Evolutionary conservation across 192 early-diverging fungal species (phyloP).

Genomic region (Cladochytrium replicatum): DNA sequence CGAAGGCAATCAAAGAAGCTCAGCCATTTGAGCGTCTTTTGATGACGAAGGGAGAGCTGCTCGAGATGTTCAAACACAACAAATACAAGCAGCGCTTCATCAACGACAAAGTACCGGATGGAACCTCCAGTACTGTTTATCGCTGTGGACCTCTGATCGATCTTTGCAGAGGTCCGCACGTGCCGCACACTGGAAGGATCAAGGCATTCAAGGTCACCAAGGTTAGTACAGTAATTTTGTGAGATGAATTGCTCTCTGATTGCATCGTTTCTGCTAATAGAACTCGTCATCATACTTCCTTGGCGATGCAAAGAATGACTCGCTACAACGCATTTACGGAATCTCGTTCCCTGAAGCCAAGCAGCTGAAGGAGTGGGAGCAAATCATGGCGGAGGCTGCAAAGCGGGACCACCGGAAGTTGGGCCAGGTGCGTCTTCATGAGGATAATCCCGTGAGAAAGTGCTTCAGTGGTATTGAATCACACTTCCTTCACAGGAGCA

Average conservation of each 20-base stretch:
- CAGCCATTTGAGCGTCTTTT: constrained; percentile 87
- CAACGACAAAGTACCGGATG: constrained; percentile 81
- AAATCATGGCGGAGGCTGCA: constrained; percentile 91
- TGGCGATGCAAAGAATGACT: constrained; percentile 94
- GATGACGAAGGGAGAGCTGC: constrained; percentile 75
- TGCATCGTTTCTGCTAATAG: constrained; percentile 20
- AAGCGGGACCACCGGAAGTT: constrained; percentile 97
- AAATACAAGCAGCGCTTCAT: constrained; percentile 96
- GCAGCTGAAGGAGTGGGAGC: constrained; percentile 90
- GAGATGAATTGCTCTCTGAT: neutral
- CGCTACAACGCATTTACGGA: constrained; percentile 96
- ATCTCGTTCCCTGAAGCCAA: constrained; percentile 99
- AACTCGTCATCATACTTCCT: constrained; percentile 98
- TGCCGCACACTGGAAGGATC: constrained; percentile 88
- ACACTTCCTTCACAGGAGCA: constrained; percentile 59
- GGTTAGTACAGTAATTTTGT: constrained; percentile 19
- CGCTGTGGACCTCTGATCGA: constrained; percentile 97
- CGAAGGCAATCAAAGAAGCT: constrained; percentile 86
- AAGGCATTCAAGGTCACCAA: constrained; percentile 87
- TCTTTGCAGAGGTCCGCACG: constrained; percentile 89
- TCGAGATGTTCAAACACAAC: constrained; percentile 98
- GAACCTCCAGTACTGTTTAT: constrained; percentile 92
- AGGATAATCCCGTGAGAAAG: too few species aligned
- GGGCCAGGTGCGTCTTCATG: constrained; percentile 44
- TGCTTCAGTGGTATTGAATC: neutral